Percentiles rank a stretch among this genome's conserved stretches.
phyloP scores from a whole-genome alignment of 805 yeast species.

The Candida wancherniae region DNA sequence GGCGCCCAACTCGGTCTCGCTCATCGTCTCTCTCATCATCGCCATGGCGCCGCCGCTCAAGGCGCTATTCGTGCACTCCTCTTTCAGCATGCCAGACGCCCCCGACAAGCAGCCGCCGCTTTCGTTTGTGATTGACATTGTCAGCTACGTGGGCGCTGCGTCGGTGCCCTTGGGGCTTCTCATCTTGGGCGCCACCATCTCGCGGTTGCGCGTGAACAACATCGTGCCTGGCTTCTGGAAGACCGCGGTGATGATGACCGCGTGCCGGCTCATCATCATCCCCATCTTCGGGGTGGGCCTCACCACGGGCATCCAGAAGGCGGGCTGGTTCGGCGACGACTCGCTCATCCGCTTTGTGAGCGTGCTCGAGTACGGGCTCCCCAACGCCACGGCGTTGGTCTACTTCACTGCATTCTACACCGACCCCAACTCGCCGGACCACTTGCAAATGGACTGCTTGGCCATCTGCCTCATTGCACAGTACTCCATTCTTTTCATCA shows the following conservation, averaged over 20 bases:
- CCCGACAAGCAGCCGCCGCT: conserved; percentile 85
- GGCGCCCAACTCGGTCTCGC: conserved; percentile 69
- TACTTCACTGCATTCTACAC: conserved; percentile 86
- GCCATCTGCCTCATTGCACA: conserved; percentile 73
- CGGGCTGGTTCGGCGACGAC: conserved; percentile 63
- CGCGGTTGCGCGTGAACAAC: conserved; percentile 56
- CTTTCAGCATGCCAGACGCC: conserved; percentile 57
- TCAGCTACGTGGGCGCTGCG: conserved; percentile 78
- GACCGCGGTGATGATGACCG: conserved; percentile 53
- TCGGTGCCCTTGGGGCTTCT: conserved; percentile 84
- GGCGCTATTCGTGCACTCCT: conserved; percentile 49
- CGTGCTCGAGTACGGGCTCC: conserved; percentile 72
- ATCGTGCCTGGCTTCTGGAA: conserved; percentile 72
- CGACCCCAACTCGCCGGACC: conserved; percentile 51
- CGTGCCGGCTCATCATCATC: conserved; percentile 56
- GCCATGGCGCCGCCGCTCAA: conserved; percentile 77
- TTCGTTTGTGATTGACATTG: conserved; percentile 77
- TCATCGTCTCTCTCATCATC: conserved; percentile 59
- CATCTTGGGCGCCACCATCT: conserved; percentile 81
- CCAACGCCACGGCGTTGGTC: conserved; percentile 83
- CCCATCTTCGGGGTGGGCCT: conserved; percentile 74
- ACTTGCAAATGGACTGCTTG: conserved; percentile 76
- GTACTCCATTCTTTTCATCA: conserved; percentile 60
- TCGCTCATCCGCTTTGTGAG: conserved; percentile 65
- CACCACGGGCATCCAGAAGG: conserved; percentile 51